Evolutionary conservation across 2,329 filamentous ascomycete genomes (phyloP), one percentile per base, ranked within the genome.

Genomic region (Aspergillus quadrilineatus): DNA sequence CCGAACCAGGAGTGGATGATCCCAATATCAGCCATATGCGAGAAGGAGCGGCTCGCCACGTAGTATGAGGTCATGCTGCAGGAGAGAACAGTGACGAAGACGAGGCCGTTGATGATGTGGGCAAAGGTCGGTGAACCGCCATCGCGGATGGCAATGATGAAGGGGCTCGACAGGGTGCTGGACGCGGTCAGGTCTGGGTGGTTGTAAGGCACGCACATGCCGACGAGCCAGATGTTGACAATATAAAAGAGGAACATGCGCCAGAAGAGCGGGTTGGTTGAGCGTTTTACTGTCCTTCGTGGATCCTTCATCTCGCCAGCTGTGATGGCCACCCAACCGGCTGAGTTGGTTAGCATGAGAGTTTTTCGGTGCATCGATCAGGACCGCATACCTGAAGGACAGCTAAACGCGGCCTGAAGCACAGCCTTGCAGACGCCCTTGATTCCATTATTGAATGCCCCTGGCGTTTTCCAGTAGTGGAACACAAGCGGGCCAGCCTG

Each of bases 151-250:
- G 65, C 65, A 17, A 70, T 68, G 8, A 70, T 66, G 37, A 71
- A 71, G 1, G 69, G 68, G 17, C 68, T 69, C 4, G 67, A 65
- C 1, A 71, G 55, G 1, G 69, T 71, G 12, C 69, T 69, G 14
- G 60, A 63, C 6, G 58, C 62, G 36, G 58, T 59, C 9, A 72
- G 64, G 41, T 69, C 50, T 0, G 43, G 47, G 30, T 73, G 69
- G 50, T 70, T 47, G n/a, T 60, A 69, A 3, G 69, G 67, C 2
- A 72, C 64, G 34, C 67, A 71, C 69, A 72, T 71, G 8, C 70
- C 70, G 7, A 73, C 68, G 0, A 72, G 64, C 69, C 69, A 72
- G 50, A 73, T 70, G 44, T 71, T 71, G 6, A 72, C 61, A n/a
- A 72, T 63, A 47, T 71, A 72, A 46, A 73, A 73, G 1, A 62